Base-by-base conservation (phyloP, 345 rosid species). In the Mangifera indica region DNA sequence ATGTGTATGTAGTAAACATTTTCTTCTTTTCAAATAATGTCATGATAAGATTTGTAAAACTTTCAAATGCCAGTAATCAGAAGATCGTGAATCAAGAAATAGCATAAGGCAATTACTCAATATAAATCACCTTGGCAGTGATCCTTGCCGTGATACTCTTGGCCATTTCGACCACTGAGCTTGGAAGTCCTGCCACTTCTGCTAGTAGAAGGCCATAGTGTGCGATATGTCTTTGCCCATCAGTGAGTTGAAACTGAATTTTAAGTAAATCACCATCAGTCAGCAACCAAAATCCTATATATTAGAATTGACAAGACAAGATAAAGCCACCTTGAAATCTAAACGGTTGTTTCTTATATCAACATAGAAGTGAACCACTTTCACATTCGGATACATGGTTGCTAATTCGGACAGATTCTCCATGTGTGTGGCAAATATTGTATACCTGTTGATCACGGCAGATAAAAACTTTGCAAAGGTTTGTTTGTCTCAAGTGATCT, bases 121-220 rank as follows among this genome's bases (percentile, higher is more conserved):
- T 1, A 8, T 11, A 71, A 66, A 24, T 69, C 12, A 92, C 97
- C 94, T 84, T 89, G 52, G 84, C 81, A 44, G 85, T 84, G 73
- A 89, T 86, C 77, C 81, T 84, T 60, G 89, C 76, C 59, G 96
- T 89, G 72, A 95, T 92, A 77, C 67, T 77, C 81, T 82, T 82
- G n/a, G 99, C 98, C 10, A 80, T 87, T 77, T 94, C 95, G 60
- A 89, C 80, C 79, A 94, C 97, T 12, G 93, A 76, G 76, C 71
- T 80, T 26, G 99, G 98, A 70, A 94, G 73, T 72, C 99, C 97
- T 18, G 98, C 98, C 60, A 85, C 90, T 75, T 95, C 83, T 2
- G 98, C 99, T 79, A 90, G 62, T 26, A 86, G 76, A 79, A 92
- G 97, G 75, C 99, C 96, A 61, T 90, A 95, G 76, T 90, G 93